Base-by-base conservation (phyloP, 331 rosid species). In the Spiraea crenata region DNA sequence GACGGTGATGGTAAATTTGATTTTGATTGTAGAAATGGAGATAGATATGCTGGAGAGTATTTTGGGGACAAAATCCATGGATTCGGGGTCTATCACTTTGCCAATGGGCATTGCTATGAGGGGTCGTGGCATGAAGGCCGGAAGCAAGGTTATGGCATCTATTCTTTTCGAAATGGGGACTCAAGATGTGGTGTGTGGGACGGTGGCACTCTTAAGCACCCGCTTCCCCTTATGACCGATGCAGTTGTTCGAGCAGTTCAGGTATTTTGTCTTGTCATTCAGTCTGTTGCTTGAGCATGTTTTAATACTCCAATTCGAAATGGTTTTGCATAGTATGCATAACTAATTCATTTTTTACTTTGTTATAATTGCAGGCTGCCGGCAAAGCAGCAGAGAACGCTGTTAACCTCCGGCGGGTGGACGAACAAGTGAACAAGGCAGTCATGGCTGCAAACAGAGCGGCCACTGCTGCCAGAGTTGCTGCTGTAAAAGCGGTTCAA, bases 41-140 rank as follows among this genome's bases (percentile, higher is more conserved):
- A 95, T 85, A 86, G 89, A 76, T 95, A 95, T 68, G 96, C 96
- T 4, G 99, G 99, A 37, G 99, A 95, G 79, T 95, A 95, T 78
- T 95, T 95, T 48, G 99, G 97, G 9, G 97, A 95, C 87, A 95
- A 85, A 79, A 86, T 95, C 63, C 97, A 95, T 82, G 99, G 97
- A 81, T 95, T 95, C 65, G 99, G 99, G 14, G 82, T 88, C 15
- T 95, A 95, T 75, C 91, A 89, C 73, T 95, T 95, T 64, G 93
- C 93, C 1, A 91, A 95, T 35, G 95, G 95, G 17, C 99, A 95
- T 76, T 91, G 92, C 60, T 95, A 95, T 3, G 99, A 91, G 70
- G 99, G 99, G 10, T 92, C 97, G 7, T 95, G 99, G 99, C 97
- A 95, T 57, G 99, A 95, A 65, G 99, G 97, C 10, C 90, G 97